These are phyloP conservation scores for Neodidymelliopsis sp. DNA, from an alignment of 2,329 filamentous ascomycete species.

Conservation along the genomic window DNA sequence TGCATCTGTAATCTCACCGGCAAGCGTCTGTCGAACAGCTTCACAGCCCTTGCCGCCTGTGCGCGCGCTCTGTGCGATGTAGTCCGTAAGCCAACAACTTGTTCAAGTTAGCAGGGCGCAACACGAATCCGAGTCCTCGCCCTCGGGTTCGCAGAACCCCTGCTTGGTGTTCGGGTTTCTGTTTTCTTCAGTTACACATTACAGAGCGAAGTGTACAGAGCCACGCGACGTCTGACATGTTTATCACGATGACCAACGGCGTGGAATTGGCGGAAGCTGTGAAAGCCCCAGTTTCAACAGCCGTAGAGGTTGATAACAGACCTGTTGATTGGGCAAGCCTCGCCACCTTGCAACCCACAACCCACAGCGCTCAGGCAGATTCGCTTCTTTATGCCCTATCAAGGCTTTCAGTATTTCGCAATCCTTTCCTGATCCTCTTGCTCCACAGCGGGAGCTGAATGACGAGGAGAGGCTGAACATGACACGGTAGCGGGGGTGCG, in stretches of 20 bases:
- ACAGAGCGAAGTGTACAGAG: neutral
- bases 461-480: conserved; percentile 21
- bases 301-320: neutral
- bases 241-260: neutral
- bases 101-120: conserved; percentile 12
- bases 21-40: conserved; percentile 9
- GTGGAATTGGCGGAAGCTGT: neutral
- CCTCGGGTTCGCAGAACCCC: conserved; percentile 12
- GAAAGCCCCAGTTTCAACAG: neutral
- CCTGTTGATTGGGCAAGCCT: neutral
- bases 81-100: conserved; percentile 3
- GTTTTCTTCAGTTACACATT: conserved; percentile 1
- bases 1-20: conserved; percentile 5
- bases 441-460: conserved; percentile 15
- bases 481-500: conserved; percentile 27
- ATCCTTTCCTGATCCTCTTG: conserved; percentile 11
- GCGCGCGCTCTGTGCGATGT: conserved; percentile 8
- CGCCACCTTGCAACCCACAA: conserved; percentile 1
- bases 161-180: conserved; percentile 3
- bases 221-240: conserved; percentile 11
- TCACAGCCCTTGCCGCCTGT: conserved; percentile 8
- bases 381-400: conserved; percentile 16
- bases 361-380: neutral
- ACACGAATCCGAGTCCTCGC: conserved; percentile 19
- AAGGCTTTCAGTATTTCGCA: conserved; percentile 7